Evolutionary conservation across 129 eudicot species (phyloP).

Genomic region (Rutidosis leptorrhynchoides): DNA sequence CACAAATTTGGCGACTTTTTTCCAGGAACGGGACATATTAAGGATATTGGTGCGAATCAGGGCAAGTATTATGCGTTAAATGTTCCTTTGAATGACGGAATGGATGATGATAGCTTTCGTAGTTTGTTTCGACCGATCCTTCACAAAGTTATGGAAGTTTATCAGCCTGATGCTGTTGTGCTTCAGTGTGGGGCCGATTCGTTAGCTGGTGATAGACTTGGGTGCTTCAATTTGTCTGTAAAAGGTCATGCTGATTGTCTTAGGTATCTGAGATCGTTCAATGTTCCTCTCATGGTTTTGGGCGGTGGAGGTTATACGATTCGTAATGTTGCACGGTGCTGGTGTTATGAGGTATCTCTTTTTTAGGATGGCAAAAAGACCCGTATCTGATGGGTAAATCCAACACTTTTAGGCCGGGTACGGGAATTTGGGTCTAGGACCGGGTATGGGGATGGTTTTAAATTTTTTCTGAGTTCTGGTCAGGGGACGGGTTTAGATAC

Average conservation of each 20-base stretch:
- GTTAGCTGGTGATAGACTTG: constrained; percentile 88
- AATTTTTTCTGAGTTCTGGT: too few relatives aligned
- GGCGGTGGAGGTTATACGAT: constrained; percentile 96
- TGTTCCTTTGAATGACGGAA: constrained; percentile 83
- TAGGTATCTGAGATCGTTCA: constrained; percentile 72
- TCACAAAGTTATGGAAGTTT: constrained; percentile 83
- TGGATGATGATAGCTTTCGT: constrained; percentile 70
- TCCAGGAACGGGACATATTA: constrained; percentile 94
- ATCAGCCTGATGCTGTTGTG: constrained; percentile 94
- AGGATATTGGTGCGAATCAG: constrained; percentile 55
- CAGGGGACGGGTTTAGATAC: too few relatives aligned
- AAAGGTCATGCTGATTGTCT: constrained; percentile 97
- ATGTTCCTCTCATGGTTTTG: constrained; percentile 85
- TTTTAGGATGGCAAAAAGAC: too few relatives aligned
- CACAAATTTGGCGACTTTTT: constrained; percentile 91
- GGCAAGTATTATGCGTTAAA: constrained; percentile 88
- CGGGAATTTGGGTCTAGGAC: too few relatives aligned
- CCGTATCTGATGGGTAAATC: too few relatives aligned
- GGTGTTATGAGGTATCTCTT: constrained; percentile 89
- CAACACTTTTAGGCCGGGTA: too few relatives aligned
- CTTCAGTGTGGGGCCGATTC: constrained; percentile 98
- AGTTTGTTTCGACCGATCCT: constrained; percentile 71
- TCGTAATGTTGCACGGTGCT: constrained; percentile 88
- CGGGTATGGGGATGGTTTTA: too few relatives aligned
- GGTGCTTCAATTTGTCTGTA: constrained; percentile 87